Evolutionary conservation across 352 stramenopile genomes (phyloP), one percentile per base, ranked within the genome.

Genomic region (Aphanomyces euteiches): DNA sequence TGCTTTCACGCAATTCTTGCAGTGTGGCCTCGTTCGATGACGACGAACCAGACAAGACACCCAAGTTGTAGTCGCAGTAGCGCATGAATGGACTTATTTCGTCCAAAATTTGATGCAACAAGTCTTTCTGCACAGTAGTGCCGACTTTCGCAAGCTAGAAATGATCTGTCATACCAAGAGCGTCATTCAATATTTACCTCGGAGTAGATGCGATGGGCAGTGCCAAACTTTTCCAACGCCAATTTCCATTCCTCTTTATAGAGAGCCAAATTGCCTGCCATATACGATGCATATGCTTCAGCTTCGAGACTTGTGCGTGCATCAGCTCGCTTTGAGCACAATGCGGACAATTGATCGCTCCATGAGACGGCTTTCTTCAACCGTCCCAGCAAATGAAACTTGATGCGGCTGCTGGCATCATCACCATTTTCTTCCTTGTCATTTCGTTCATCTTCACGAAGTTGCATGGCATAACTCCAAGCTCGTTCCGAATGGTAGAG

Each of bases 381-480:
- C 37, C 90, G 87, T 37, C 83, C 87, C 28, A 87, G 86, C n/a
- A 95, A 71, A 74, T 96, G 90, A 71, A 93, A 95, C 75, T 92
- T 93, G 70, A 94, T 93, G 72, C 87, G 86, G 37, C 86, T 90
- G 75, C 93, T 94, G 70, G 88, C 89, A 48, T 93, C 85, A 47
- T 90, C 84, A 40, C 85, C 83, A 63, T 93, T 79, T 73, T 93
- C 85, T n/a, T 84, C 83, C 77, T 94, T 90, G 61, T 95, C 85
- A 59, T 89, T 67, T 66, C 90, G 92, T 75, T 93, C 88, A 69
- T 96, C 86, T 74, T 92, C 86, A 74, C 92, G 96, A 28, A 96
- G 82, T 75, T 96, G 87, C 89, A 96, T 96, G 6, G 90, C 90
- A 74, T 93, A 96, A 41, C 86, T 89, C 90, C 90, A 97, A 12